Conservation (phyloP, 1,284 basidiomycete genomes). For the Peniophora sp. region DNA sequence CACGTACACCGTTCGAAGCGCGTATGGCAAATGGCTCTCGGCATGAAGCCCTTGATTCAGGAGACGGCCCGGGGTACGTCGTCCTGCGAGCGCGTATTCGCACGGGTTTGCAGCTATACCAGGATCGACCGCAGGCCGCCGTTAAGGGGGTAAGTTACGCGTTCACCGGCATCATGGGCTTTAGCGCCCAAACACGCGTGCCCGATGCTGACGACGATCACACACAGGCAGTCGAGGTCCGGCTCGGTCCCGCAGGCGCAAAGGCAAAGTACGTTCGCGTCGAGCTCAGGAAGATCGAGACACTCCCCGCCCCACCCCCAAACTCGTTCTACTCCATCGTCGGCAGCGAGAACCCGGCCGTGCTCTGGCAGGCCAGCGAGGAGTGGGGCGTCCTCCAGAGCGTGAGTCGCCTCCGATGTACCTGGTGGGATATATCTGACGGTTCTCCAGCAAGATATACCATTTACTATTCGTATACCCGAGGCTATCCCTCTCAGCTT, state of each 20-base stretch:
- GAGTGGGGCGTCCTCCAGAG: slow-evolving; percentile 64
- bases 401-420: slow-evolving; percentile 39
- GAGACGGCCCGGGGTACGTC: no score
- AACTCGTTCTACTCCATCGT: slow-evolving; percentile 70
- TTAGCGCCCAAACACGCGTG: slow-evolving; percentile 1
- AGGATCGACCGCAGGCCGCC: slow-evolving; percentile 67
- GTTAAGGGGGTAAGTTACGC: slow-evolving; percentile 70
- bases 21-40: no score
- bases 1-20: no score
- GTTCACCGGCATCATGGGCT: no score
- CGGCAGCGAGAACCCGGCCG: slow-evolving; percentile 57
- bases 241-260: slow-evolving; percentile 62
- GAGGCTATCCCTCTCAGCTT: slow-evolving; percentile 79
- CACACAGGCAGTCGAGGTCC: slow-evolving; percentile 71
- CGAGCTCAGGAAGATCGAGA: slow-evolving; percentile 82
- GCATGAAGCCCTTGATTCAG: no score
- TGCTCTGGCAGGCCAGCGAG: slow-evolving; percentile 62
- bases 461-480: slow-evolving; percentile 80
- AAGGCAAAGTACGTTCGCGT: slow-evolving; percentile 88
- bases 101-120: no score
- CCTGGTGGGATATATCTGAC: slow-evolving; percentile 2
- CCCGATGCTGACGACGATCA: no score
- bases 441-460: slow-evolving; percentile 53
- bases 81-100: no score
- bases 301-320: slow-evolving; percentile 56